Evolutionary conservation across 2,329 filamentous ascomycete species (phyloP).

Genomic region (Arthroderma sp.): DNA sequence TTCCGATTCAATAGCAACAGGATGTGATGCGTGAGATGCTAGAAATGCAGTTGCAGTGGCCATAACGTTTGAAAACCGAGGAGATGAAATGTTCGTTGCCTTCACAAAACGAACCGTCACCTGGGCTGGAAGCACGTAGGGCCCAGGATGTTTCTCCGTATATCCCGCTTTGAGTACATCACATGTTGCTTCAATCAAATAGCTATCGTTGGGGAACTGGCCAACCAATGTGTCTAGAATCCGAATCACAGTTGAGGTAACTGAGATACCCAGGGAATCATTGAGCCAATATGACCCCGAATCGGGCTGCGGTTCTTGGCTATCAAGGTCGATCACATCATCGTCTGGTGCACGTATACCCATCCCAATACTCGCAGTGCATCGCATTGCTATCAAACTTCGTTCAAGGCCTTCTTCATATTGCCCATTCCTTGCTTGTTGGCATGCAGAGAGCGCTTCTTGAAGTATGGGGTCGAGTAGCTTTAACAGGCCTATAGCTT

Average conservation of each 20-base stretch:
- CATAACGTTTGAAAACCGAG: slow-evolving; percentile 27
- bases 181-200: slow-evolving; percentile 36
- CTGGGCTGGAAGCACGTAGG: slow-evolving; percentile 34
- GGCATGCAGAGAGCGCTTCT: slow-evolving; percentile 24
- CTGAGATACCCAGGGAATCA: slow-evolving; percentile 20
- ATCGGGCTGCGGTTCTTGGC: slow-evolving; percentile 19
- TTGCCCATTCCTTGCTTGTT: slow-evolving; percentile 23
- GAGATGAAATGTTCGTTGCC: slow-evolving; percentile 24
- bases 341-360: slow-evolving; percentile 30
- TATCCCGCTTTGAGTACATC: slow-evolving; percentile 37
- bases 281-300: slow-evolving; percentile 30
- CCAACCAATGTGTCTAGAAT: slow-evolving; percentile 31
- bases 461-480: slow-evolving; percentile 29
- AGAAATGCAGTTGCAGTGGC: slow-evolving; percentile 36
- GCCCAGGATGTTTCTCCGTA: slow-evolving; percentile 31
- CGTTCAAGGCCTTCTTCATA: slow-evolving; percentile 25
- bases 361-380: slow-evolving; percentile 32
- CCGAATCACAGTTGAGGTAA: slow-evolving; percentile 30
- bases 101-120: slow-evolving; percentile 33
- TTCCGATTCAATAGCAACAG: slow-evolving; percentile 25
- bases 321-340: slow-evolving; percentile 25
- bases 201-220: slow-evolving; percentile 29
- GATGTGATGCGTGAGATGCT: slow-evolving; percentile 30
- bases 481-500: slow-evolving; percentile 28
- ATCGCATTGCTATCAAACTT: slow-evolving; percentile 28